Evolutionary conservation across 2,329 filamentous ascomycete species (phyloP).

Genomic region (Alternaria infectoria): DNA sequence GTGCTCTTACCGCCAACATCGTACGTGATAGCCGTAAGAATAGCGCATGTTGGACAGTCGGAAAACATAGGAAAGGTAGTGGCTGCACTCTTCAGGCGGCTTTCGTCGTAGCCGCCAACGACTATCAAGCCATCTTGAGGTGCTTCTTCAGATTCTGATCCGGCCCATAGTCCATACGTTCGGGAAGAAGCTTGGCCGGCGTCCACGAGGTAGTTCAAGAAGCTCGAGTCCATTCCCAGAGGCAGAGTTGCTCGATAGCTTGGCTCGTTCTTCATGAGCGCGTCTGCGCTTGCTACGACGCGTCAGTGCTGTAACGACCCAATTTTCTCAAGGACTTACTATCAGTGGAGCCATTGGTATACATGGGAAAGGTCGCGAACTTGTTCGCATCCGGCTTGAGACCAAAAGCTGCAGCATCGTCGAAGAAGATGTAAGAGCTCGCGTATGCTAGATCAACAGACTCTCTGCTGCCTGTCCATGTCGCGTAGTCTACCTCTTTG

Average conservation of each 20-base stretch:
- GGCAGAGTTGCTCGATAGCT: conserved; percentile 18
- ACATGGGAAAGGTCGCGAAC: conserved; percentile 17
- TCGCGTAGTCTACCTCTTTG: conserved; percentile 14
- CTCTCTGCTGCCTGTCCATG: conserved; percentile 24
- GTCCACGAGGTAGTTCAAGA: conserved; percentile 22
- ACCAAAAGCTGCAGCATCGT: conserved; percentile 21
- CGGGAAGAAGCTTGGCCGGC: conserved; percentile 25
- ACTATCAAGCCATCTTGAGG: conserved; percentile 24
- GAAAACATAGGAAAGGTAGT: conserved; percentile 27
- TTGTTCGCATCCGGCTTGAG: conserved; percentile 20
- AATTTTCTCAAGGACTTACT: conserved; percentile 9
- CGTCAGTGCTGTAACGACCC: neutral
- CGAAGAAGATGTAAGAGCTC: conserved; percentile 22
- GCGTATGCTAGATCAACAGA: conserved; percentile 13
- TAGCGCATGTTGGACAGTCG: conserved; percentile 25
- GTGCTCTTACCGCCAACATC: conserved; percentile 20
- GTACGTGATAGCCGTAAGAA: conserved; percentile 26
- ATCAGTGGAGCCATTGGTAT: conserved; percentile 19
- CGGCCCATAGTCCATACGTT: conserved; percentile 24
- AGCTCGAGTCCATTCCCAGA: conserved; percentile 20
- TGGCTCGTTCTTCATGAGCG: conserved; percentile 13
- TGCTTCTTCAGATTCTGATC: conserved; percentile 22
- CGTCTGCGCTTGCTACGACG: conserved; percentile 6
- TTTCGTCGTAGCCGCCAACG: conserved; percentile 23
- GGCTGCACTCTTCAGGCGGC: conserved; percentile 16